Evolutionary conservation across 495 filamentous ascomycete genomes (phyloP).

Genomic region (Gamarada debralockiae): DNA sequence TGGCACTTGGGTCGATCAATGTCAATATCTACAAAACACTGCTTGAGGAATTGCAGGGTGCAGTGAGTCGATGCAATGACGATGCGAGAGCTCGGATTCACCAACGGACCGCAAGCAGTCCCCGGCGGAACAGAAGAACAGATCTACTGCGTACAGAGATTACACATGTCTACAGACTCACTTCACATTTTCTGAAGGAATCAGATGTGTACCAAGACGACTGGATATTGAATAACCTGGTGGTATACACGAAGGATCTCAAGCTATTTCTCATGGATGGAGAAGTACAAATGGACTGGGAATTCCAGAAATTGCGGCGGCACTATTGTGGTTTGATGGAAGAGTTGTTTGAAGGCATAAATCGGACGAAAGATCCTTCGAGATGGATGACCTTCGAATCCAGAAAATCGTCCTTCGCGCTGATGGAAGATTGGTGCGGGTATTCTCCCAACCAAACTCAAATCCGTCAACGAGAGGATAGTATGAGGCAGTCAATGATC

Average conservation of each 20-base stretch:
- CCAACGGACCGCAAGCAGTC: slow-evolving; percentile 71
- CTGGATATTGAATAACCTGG: slow-evolving; percentile 87
- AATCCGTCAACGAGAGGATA: slow-evolving; percentile 79
- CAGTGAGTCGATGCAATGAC: slow-evolving; percentile 74
- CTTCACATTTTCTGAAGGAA: slow-evolving; percentile 82
- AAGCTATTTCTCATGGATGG: slow-evolving; percentile 91
- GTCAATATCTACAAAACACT: slow-evolving; percentile 91
- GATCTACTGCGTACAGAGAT: slow-evolving; percentile 90
- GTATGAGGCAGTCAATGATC: slow-evolving; percentile 77
- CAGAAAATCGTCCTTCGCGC: slow-evolving; percentile 83
- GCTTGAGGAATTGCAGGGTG: slow-evolving; percentile 83
- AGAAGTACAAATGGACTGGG: slow-evolving; percentile 94
- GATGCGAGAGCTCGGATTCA: slow-evolving; percentile 88
- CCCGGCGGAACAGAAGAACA: slow-evolving; percentile 70
- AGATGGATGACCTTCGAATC: slow-evolving; percentile 96
- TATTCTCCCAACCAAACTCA: slow-evolving; percentile 88
- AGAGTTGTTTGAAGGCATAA: slow-evolving; percentile 87
- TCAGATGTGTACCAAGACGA: slow-evolving; percentile 81
- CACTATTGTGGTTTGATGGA: slow-evolving; percentile 95
- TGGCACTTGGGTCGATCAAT: slow-evolving; percentile 90
- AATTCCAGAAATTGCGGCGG: slow-evolving; percentile 84
- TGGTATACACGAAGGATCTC: slow-evolving; percentile 85
- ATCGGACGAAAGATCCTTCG: slow-evolving; percentile 77
- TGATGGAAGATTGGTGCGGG: slow-evolving; percentile 99
- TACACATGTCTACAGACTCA: slow-evolving; percentile 91